These are phyloP conservation scores for Sphaerulina musiva DNA, from an alignment of 2,329 filamentous ascomycete genomes.

Conservation along the genomic window DNA sequence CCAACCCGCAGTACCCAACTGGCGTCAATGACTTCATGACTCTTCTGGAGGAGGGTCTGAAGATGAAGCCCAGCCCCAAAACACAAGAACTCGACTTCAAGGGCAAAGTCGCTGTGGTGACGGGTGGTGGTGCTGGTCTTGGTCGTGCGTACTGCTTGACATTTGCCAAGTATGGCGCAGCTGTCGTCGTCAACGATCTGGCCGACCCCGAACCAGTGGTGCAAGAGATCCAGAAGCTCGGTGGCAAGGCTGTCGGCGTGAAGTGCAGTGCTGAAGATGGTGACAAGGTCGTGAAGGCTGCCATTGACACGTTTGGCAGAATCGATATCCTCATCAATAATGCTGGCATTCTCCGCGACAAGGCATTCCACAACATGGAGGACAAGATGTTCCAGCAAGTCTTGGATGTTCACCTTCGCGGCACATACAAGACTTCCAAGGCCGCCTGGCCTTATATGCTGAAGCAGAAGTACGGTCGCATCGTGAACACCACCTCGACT, in stretches of 20 bases:
- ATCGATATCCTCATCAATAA: constrained; percentile 97
- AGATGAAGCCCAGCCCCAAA: constrained; percentile 64
- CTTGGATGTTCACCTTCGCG: constrained; percentile 82
- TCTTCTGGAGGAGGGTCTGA: constrained; percentile 75
- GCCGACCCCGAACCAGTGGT: constrained; percentile 85
- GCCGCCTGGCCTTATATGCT: constrained; percentile 96
- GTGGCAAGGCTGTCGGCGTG: constrained; percentile 84
- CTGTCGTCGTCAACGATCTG: constrained; percentile 93
- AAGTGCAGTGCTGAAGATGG: constrained; percentile 93
- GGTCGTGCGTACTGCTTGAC: constrained; percentile 84
- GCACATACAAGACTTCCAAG: constrained; percentile 95
- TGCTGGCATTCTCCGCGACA: constrained; percentile 93
- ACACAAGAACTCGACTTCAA: constrained; percentile 73
- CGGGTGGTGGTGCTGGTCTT: constrained; percentile 82
- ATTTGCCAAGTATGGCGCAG: constrained; percentile 76
- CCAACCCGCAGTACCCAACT: constrained; percentile 70
- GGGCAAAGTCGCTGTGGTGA: constrained; percentile 79
- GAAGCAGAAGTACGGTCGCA: constrained; percentile 96
- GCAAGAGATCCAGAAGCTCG: constrained; percentile 81
- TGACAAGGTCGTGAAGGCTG: constrained; percentile 81
- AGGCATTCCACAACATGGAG: constrained; percentile 96
- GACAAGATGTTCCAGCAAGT: constrained; percentile 90
- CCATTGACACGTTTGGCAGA: constrained; percentile 87
- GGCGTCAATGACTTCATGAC: constrained; percentile 84
- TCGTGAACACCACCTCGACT: constrained; percentile 94